A percentile compares a stretch with the other conserved stretches of the same genome.
Evolutionary conservation across 2,329 filamentous ascomycete species (phyloP).

Genomic region (Triangularia setosa): DNA sequence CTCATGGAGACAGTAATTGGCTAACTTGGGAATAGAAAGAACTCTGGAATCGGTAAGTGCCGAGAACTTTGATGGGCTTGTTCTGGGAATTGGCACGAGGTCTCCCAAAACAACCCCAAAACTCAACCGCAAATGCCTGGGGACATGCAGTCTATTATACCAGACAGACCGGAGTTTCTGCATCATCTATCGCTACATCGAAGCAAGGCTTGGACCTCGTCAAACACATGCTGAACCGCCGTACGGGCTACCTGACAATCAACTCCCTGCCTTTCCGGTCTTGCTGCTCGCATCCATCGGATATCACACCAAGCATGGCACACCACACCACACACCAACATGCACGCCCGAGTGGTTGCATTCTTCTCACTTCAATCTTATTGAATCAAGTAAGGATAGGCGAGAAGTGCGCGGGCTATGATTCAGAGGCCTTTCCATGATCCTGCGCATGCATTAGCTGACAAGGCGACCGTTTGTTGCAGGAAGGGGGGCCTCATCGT

Average conservation of each 20-base stretch:
- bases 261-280: not conserved
- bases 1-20: conserved; percentile 11
- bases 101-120: not conserved
- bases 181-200: not conserved
- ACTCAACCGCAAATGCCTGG: not conserved
- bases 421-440: conserved; percentile 7
- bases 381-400: conserved; percentile 3
- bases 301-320: not conserved
- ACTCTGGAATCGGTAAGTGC: not conserved
- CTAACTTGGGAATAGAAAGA: not conserved
- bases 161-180: not conserved
- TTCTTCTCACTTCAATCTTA: not conserved
- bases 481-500: conserved; percentile 7
- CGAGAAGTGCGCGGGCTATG: not conserved
- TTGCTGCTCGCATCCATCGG: not conserved
- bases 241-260: not conserved
- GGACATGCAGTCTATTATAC: not conserved
- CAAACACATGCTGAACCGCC: not conserved
- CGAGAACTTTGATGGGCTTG: not conserved
- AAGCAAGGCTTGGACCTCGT: not conserved
- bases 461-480: conserved; percentile 20
- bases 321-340: not conserved
- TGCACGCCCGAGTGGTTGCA: not conserved
- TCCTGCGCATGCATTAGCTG: conserved; percentile 15
- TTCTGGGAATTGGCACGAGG: not conserved